Conservation (phyloP, 306 rosid species). For the Pyrus pyrifolia region DNA sequence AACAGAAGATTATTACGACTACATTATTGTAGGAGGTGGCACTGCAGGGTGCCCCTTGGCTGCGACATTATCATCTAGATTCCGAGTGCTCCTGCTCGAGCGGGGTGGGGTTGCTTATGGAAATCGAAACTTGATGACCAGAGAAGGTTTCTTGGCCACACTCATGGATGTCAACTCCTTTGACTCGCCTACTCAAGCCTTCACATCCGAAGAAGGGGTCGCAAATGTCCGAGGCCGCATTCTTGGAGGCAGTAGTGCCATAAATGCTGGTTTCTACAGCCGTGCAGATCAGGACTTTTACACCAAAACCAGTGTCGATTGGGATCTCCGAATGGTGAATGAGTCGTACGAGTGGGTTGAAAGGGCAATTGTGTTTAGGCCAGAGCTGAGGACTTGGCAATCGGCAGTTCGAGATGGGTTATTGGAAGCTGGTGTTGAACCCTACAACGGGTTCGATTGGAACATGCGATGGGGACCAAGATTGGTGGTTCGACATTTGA, state of each 20-base stretch:
- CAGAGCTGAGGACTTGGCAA: slow-evolving; percentile 66
- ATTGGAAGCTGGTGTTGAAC: slow-evolving; percentile 63
- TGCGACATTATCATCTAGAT: slow-evolving; percentile 54
- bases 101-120: slow-evolving; percentile 54
- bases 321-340: slow-evolving; percentile 56
- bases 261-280: slow-evolving; percentile 93
- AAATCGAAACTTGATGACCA: slow-evolving; percentile 43
- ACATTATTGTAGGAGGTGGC: slow-evolving; percentile 86
- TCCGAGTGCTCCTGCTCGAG: slow-evolving; percentile 60
- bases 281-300: slow-evolving; percentile 65
- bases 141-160: slow-evolving; percentile 76
- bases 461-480: slow-evolving; percentile 64
- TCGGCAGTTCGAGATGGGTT: slow-evolving; percentile 72
- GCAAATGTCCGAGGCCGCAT: slow-evolving; percentile 82
- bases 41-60: slow-evolving; percentile 93
- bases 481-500: slow-evolving; percentile 91
- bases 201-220: slow-evolving; percentile 81
- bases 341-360: slow-evolving; percentile 85
- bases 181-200: slow-evolving; percentile 61
- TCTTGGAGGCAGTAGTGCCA: slow-evolving; percentile 93
- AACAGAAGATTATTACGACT: slow-evolving; percentile 66
- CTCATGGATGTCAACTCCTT: slow-evolving; percentile 30
- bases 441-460: slow-evolving; percentile 75
- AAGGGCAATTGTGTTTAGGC: slow-evolving; percentile 55
- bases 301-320: slow-evolving; percentile 22